These are phyloP conservation scores for Ulmus americana DNA, from an alignment of 331 rosid genomes.

Conservation along the genomic window DNA sequence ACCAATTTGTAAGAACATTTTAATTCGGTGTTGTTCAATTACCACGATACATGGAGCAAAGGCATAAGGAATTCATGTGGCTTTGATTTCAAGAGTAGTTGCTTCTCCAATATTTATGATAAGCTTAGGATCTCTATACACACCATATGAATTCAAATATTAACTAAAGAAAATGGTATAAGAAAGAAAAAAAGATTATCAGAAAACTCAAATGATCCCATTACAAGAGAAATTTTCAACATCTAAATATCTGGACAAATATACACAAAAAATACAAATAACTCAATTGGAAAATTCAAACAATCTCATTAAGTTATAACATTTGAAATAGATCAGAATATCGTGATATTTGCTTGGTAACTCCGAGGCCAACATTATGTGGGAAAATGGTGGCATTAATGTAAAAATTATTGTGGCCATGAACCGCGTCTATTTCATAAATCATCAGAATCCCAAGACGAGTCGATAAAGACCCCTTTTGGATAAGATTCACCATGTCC, in stretches of 20 bases:
- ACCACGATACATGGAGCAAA: slow-evolving; percentile 16
- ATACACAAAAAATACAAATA: no score
- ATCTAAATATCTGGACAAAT: no score
- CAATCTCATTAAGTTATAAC: no score
- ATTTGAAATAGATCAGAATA: no score
- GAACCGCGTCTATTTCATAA: slow-evolving; percentile 7
- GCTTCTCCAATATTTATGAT: slow-evolving; percentile 7
- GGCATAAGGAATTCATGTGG: slow-evolving; percentile 5
- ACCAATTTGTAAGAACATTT: background rate
- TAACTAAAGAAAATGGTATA: no score
- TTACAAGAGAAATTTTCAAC: no score
- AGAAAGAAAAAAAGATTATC: no score
- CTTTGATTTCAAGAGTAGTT: slow-evolving; percentile 3
- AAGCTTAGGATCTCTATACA: slow-evolving; percentile 3
- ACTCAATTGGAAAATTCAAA: no score
- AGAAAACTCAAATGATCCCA: no score
- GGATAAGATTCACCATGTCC: background rate
- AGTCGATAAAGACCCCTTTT: background rate
- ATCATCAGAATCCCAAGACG: slow-evolving; percentile 7
- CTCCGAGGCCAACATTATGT: slow-evolving; percentile 9
- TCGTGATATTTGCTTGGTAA: background rate
- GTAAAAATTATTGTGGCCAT: slow-evolving; percentile 8
- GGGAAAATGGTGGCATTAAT: slow-evolving; percentile 9
- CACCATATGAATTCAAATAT: no score
- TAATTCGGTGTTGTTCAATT: background rate